Percentiles rank a stretch among this genome's conserved stretches.
These are phyloP conservation scores for Fusarium caatingaense DNA, from an alignment of 2,329 filamentous ascomycete species.

Conservation along the genomic window DNA sequence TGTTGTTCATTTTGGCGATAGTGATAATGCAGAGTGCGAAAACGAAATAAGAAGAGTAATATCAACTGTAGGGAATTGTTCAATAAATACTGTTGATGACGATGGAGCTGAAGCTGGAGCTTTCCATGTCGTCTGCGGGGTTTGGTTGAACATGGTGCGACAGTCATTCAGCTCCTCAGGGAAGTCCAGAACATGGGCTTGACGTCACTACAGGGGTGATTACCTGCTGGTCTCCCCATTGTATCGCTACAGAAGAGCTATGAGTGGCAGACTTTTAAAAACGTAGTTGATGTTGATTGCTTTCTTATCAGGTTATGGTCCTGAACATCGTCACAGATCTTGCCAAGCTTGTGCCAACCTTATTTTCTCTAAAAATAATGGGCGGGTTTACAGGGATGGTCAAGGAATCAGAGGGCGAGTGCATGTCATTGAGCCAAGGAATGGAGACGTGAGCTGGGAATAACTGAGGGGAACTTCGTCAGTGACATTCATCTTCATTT, in stretches of 20 bases:
- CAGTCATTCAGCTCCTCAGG: constrained; percentile 5
- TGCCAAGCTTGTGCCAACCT: constrained; percentile 23
- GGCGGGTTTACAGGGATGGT: constrained; percentile 14
- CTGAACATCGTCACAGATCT: not conserved
- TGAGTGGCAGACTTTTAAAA: not conserved
- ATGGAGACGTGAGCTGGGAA: not conserved
- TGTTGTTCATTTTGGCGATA: constrained; percentile 36
- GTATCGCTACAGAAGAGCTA: not conserved
- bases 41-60: not conserved
- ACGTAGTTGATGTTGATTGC: not conserved
- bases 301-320: constrained; percentile 1
- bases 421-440: constrained; percentile 1
- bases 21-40: accelerated
- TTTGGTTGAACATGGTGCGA: constrained; percentile 13
- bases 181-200: not conserved
- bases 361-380: constrained; percentile 30
- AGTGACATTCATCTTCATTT: not conserved
- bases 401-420: not conserved
- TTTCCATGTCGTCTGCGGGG: constrained; percentile 11
- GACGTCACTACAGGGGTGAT: constrained; percentile 26
- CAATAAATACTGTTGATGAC: constrained; percentile 14
- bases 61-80: not conserved
- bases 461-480: not conserved
- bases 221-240: constrained; percentile 3
- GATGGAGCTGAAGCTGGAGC: constrained; percentile 8